Percentiles rank a stretch among this genome's conserved stretches.
Evolutionary conservation across 768 basidiomycete species (phyloP).

Genomic region (Leccinum subgranulosum): DNA sequence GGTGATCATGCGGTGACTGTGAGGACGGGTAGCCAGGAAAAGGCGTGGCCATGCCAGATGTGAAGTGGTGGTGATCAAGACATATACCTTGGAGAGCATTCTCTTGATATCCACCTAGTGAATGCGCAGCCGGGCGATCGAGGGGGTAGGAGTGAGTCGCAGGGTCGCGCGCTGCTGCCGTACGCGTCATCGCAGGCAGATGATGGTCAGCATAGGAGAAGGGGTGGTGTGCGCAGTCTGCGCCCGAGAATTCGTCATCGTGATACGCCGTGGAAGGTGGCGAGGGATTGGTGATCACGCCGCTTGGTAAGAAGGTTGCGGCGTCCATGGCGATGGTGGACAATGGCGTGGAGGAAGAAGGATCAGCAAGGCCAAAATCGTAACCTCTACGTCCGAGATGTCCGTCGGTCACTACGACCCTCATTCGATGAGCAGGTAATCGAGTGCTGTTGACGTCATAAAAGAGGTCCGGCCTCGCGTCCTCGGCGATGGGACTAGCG

Average conservation of each 20-base stretch:
- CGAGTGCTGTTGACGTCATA: conserved; percentile 23
- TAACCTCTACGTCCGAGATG: conserved; percentile 6
- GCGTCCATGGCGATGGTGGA: conserved; percentile 15
- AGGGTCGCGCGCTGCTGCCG: conserved; percentile 7
- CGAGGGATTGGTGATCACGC: conserved; percentile 19
- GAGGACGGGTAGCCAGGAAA: conserved; percentile 30
- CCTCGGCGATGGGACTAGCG: conserved; percentile 20
- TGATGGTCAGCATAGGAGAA: conserved; percentile 16
- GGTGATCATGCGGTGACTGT: conserved; percentile 29
- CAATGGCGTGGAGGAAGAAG: conserved; percentile 10
- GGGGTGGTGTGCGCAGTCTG: conserved; percentile 11
- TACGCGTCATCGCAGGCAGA: conserved; percentile 12
- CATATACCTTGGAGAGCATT: conserved; percentile 15
- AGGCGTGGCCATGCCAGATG: conserved; percentile 24
- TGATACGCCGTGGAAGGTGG: conserved; percentile 23
- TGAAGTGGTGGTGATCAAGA: conserved; percentile 25
- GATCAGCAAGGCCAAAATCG: conserved; percentile 3
- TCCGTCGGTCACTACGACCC: conserved; percentile 7
- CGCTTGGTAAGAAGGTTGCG: conserved; percentile 11
- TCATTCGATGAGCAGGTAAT: conserved; percentile 15
- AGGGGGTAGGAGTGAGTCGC: conserved; percentile 6
- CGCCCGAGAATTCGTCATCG: conserved; percentile 18
- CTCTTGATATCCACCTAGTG: conserved; percentile 17
- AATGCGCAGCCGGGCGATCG: conserved; percentile 19
- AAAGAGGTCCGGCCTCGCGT: conserved; percentile 20